These are phyloP conservation scores for Agaricus subrufescens DNA, from an alignment of 768 basidiomycete genomes.

Conservation along the genomic window DNA sequence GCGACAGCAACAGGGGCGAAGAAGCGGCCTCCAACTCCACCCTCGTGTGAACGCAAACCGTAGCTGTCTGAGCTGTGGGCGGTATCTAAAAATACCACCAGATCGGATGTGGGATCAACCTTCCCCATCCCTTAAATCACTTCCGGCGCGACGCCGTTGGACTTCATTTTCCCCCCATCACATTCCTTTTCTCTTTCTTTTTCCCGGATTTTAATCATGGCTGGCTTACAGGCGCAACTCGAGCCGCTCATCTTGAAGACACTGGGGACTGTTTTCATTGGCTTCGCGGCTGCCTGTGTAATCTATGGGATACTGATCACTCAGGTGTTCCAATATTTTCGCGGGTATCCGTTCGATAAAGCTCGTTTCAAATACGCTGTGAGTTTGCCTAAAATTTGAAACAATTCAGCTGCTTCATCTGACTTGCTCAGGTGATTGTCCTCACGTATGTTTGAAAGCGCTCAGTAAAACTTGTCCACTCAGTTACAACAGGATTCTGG, in stretches of 20 bases:
- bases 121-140: too few species aligned
- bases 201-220: not conserved
- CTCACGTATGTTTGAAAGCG: constrained; percentile 28
- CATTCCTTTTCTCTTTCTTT: not conserved
- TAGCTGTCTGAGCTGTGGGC: too few species aligned
- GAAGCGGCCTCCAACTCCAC: too few species aligned
- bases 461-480: not conserved
- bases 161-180: not conserved
- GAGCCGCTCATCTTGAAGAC: constrained; percentile 35
- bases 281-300: constrained; percentile 48
- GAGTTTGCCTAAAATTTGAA: constrained; percentile 18
- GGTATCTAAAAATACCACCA: too few species aligned
- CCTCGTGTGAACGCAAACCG: too few species aligned
- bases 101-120: too few species aligned
- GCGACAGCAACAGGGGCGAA: too few species aligned
- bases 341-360: constrained; percentile 50
- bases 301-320: constrained; percentile 52
- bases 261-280: constrained; percentile 57
- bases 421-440: constrained; percentile 27
- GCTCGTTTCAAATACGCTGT: constrained; percentile 46
- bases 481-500: constrained; percentile 37
- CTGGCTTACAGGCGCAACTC: not conserved
- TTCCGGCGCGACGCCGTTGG: not conserved
- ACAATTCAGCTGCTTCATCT: not conserved
- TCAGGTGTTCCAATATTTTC: constrained; percentile 53